Conservation (phyloP, 1,139 yeast species). For the Pichia sp. region DNA sequence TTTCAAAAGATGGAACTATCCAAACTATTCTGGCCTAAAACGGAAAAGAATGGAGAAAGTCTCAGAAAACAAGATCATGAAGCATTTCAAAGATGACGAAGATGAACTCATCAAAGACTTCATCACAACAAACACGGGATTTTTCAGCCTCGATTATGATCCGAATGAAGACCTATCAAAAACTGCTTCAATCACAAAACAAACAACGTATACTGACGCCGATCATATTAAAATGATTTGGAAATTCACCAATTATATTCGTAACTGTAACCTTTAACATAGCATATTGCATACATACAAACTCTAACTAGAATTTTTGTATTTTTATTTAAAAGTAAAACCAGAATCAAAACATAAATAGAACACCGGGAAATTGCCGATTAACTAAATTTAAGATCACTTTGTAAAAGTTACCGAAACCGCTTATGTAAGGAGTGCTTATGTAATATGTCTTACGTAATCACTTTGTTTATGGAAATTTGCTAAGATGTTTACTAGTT, state of each 20-base stretch:
- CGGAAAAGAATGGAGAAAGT: not conserved
- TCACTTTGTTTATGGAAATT: no score
- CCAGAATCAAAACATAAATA: no score
- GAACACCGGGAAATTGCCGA: no score
- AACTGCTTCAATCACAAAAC: no score
- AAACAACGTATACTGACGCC: not conserved
- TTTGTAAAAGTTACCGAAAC: no score
- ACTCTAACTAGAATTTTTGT: conserved; percentile 6
- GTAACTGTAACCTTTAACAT: no score
- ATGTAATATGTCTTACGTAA: no score
- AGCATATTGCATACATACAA: no score
- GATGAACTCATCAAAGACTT: not conserved
- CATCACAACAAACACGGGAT: not conserved
- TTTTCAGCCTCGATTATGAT: not conserved
- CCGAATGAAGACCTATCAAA: no score
- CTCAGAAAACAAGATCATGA: not conserved
- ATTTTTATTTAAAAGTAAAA: not conserved
- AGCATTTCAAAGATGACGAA: not conserved
- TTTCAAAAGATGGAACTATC: not conserved
- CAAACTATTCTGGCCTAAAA: not conserved
- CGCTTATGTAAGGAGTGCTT: no score
- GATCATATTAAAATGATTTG: conserved; percentile 3
- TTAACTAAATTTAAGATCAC: no score
- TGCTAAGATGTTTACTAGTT: no score
- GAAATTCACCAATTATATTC: not conserved